phyloP scores from a whole-genome alignment of 2,329 filamentous ascomycete genomes.

The Paraphoma chrysanthemicola region DNA sequence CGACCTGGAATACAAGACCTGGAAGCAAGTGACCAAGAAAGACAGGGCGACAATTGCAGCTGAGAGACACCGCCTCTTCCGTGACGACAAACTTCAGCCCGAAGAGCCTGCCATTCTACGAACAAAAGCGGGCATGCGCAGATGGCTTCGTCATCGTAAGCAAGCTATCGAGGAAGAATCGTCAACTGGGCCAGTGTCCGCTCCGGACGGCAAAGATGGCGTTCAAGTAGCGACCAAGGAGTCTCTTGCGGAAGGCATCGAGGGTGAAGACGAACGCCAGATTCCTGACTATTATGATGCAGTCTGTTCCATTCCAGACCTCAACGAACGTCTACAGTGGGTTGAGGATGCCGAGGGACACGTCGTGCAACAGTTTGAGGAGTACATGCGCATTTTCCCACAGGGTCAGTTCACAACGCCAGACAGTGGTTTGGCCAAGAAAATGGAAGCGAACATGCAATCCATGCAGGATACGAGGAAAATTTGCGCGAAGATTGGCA shows the following conservation, averaged over 20 bases:
- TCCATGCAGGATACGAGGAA: slow-evolving; percentile 98
- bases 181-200: slow-evolving; percentile 57
- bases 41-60: slow-evolving; percentile 86
- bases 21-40: slow-evolving; percentile 99
- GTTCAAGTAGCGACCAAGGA: slow-evolving; percentile 65
- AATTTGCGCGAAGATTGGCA: slow-evolving; percentile 92
- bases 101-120: slow-evolving; percentile 89
- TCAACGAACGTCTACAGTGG: slow-evolving; percentile 82
- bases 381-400: slow-evolving; percentile 80
- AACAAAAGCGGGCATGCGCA: slow-evolving; percentile 86
- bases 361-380: slow-evolving; percentile 85
- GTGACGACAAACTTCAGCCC: slow-evolving; percentile 79
- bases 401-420: slow-evolving; percentile 78
- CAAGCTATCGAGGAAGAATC: slow-evolving; percentile 58
- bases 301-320: slow-evolving; percentile 83
- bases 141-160: slow-evolving; percentile 81
- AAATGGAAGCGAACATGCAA: slow-evolving; percentile 87
- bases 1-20: slow-evolving; percentile 90
- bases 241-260: slow-evolving; percentile 93
- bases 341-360: slow-evolving; percentile 87
- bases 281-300: slow-evolving; percentile 96
- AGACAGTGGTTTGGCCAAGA: slow-evolving; percentile 74
- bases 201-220: slow-evolving; percentile 54
- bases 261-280: slow-evolving; percentile 76
- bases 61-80: slow-evolving; percentile 85